Percentiles rank a stretch among this genome's conserved stretches.
Evolutionary conservation across 495 filamentous ascomycete genomes (phyloP).

Genomic region (Penicillium coffeae): DNA sequence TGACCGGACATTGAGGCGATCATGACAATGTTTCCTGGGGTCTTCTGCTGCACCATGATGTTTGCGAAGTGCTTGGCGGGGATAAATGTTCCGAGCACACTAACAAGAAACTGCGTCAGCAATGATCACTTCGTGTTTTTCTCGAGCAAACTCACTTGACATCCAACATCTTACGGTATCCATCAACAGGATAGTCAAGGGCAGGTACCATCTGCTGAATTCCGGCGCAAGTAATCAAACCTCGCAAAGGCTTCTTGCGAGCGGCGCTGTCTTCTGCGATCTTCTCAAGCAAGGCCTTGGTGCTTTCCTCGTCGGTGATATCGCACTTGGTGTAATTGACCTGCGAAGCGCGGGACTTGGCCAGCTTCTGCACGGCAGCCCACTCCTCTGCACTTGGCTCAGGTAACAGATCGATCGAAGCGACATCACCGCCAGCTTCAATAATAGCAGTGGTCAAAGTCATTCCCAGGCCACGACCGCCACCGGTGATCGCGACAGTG

Average conservation of each 20-base stretch:
- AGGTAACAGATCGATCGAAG: slow-evolving; percentile 60
- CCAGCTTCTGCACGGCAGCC: slow-evolving; percentile 45
- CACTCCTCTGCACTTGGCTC: slow-evolving; percentile 39
- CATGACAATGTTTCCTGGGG: slow-evolving; percentile 61
- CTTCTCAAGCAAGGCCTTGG: slow-evolving; percentile 20
- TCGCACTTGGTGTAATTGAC: slow-evolving; percentile 52
- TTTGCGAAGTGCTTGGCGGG: slow-evolving; percentile 66
- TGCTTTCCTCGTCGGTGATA: slow-evolving; percentile 49
- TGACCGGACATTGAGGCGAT: slow-evolving; percentile 76
- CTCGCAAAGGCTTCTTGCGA: slow-evolving; percentile 52
- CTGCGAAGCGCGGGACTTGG: slow-evolving; percentile 40
- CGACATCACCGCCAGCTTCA: slow-evolving; percentile 63
- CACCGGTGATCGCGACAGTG: slow-evolving; percentile 68
- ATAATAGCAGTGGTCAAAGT: slow-evolving; percentile 58
- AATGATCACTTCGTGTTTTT: not conserved
- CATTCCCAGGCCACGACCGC: slow-evolving; percentile 64
- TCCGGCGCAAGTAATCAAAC: slow-evolving; percentile 79
- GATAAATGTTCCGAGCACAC: slow-evolving; percentile 65
- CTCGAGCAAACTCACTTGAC: slow-evolving; percentile 45
- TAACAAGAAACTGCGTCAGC: slow-evolving; percentile 2
- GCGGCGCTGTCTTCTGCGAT: slow-evolving; percentile 49
- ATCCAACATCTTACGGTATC: slow-evolving; percentile 60
- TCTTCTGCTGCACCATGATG: slow-evolving; percentile 56
- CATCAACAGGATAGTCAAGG: slow-evolving; percentile 60
- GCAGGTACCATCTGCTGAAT: slow-evolving; percentile 64